These are phyloP conservation scores for Clonostachys chloroleuca DNA, from an alignment of 2,329 filamentous ascomycete species.

Conservation along the genomic window DNA sequence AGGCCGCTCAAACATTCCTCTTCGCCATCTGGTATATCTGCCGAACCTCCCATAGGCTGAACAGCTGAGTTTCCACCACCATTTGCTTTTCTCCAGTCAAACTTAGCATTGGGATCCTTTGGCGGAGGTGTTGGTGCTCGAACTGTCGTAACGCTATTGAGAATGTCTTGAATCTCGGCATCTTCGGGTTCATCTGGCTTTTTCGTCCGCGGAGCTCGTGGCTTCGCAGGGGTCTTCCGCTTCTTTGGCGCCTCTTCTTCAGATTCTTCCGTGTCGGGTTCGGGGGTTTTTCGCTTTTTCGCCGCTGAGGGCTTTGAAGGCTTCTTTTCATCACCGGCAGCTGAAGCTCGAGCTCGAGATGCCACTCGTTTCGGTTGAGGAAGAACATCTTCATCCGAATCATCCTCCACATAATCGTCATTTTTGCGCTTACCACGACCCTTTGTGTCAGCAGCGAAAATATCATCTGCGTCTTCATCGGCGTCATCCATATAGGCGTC, in stretches of 20 bases:
- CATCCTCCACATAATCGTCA: conserved; percentile 71
- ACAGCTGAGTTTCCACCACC: conserved; percentile 55
- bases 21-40: conserved; percentile 74
- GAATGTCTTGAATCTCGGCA: conserved; percentile 71
- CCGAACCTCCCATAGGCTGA: conserved; percentile 57
- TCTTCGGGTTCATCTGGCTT: conserved; percentile 65
- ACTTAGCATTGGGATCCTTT: conserved; percentile 67
- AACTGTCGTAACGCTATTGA: conserved; percentile 82
- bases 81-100: conserved; percentile 66
- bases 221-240: conserved; percentile 52
- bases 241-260: conserved; percentile 58
- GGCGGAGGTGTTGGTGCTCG: conserved; percentile 79
- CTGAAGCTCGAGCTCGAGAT: conserved; percentile 27
- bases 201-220: conserved; percentile 55
- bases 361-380: conserved; percentile 57
- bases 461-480: conserved; percentile 71
- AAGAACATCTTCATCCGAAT: conserved; percentile 65
- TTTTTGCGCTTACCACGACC: conserved; percentile 62
- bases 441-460: conserved; percentile 72
- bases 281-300: conserved; percentile 57
- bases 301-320: conserved; percentile 13
- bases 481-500: conserved; percentile 63
- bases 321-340: conserved; percentile 19
- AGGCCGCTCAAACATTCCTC: conserved; percentile 89
- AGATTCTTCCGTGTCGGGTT: conserved; percentile 44